Base-by-base conservation (phyloP, 371 early-diverging fungal species). In the Mucor velutinosus region DNA sequence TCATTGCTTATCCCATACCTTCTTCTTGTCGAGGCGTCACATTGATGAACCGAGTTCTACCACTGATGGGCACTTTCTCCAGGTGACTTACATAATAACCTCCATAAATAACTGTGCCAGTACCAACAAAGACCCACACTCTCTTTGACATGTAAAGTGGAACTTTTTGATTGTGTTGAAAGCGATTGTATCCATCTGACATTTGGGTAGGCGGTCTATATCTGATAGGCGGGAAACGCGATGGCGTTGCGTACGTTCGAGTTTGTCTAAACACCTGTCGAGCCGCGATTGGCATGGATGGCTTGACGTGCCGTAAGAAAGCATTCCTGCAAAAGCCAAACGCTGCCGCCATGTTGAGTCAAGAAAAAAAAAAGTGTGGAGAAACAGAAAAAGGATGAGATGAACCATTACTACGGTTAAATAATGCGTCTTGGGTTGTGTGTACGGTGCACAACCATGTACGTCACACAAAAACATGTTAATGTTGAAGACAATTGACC, bases 31-130 rank as follows among this genome's bases (percentile, higher is more conserved):
- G 58, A 2, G 79, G 76, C 0, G 87, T 81, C 3, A 90, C 77
- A 61, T 78, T 81, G 80, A 90, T 87, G 67, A 90, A 90, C 1
- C 91, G 75, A n/a, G 76, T 71, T 29, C 90, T 70, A 0, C 86
- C 87, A 30, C 82, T 87, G 64, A 91, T 71, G 0, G 92, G 92
- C 4, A 91, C 92, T 63, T 74, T 80, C 61, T 89, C 90, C 30
- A 89, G 68, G 61, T 89, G 90, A 17, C 82, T 80, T 3, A 86
- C 83, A 74, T 89, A 89, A 68, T 89, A 89, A 0, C 82, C 83
- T 21, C 88, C 87, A 74, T 73, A 79, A 29, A 83, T 55, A 0
- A 77, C 73, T 1, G 74, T 73, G 8, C 79, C 84, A 33, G 84
- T 81, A 2, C 74, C 84, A 7, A 72, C 37, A 62, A 75, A 74